phyloP scores from a whole-genome alignment of 495 filamentous ascomycete genomes.

The Poronia punctata region DNA sequence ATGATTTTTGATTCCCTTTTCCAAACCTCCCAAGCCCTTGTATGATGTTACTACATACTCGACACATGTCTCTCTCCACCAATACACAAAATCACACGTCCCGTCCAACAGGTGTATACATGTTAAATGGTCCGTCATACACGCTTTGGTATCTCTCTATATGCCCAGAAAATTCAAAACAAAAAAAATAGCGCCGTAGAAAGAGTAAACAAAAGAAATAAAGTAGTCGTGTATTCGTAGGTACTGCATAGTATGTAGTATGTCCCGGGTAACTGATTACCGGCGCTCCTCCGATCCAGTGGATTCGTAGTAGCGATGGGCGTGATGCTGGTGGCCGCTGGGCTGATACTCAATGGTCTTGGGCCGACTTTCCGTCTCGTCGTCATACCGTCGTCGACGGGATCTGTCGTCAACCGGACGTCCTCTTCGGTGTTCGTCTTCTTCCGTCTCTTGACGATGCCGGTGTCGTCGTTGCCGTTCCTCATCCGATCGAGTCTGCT shows the following conservation, averaged over 20 bases:
- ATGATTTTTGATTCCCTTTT: not conserved
- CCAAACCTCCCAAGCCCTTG: not conserved
- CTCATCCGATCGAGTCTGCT: slow-evolving; percentile 25
- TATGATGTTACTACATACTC: slow-evolving; percentile 3
- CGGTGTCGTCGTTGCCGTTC: slow-evolving; percentile 19
- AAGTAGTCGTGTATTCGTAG: slow-evolving; percentile 1
- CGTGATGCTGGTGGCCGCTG: slow-evolving; percentile 2
- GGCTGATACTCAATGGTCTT: slow-evolving; percentile 20
- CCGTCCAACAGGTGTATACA: slow-evolving; percentile 6
- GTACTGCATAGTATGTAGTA: no score
- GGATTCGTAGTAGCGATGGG: slow-evolving; percentile 19
- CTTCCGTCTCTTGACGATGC: slow-evolving; percentile 26
- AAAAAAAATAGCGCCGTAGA: slow-evolving; percentile 3
- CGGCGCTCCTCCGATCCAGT: slow-evolving; percentile 15
- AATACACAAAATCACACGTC: not conserved
- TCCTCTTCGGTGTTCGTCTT: slow-evolving; percentile 25
- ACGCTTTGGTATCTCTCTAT: slow-evolving; percentile 16
- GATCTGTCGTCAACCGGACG: slow-evolving; percentile 19
- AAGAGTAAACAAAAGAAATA: slow-evolving; percentile 1
- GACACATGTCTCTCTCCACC: not conserved
- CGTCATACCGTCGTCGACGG: slow-evolving; percentile 16
- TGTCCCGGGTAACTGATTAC: no score
- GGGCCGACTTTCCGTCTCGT: slow-evolving; percentile 14
- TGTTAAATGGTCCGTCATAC: slow-evolving; percentile 9
- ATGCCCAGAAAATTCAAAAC: not conserved